A percentile compares a stretch with the other conserved stretches of the same genome.
These are phyloP conservation scores for Globisporangium paddicum DNA, from an alignment of 352 stramenopile species.

Conservation along the genomic window DNA sequence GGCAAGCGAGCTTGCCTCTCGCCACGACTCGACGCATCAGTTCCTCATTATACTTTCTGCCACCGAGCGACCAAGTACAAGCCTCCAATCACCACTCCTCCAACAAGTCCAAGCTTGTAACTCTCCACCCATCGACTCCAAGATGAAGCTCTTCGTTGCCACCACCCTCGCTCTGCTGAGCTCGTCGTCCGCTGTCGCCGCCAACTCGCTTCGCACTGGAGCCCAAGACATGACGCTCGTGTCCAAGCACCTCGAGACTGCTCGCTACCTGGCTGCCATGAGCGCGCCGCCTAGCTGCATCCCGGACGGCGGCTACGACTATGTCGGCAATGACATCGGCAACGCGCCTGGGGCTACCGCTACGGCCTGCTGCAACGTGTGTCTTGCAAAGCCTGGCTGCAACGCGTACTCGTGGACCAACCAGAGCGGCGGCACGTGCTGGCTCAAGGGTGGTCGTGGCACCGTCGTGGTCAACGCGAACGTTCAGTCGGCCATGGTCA, in stretches of 20 bases:
- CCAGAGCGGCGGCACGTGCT: constrained; percentile 45
- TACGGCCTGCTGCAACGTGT: constrained; percentile 23
- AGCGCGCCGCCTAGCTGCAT: constrained; percentile 4
- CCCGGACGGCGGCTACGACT: constrained; percentile 27
- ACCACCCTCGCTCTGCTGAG: not conserved
- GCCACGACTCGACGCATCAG: too few relatives aligned
- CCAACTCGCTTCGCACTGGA: not conserved
- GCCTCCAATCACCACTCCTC: too few relatives aligned
- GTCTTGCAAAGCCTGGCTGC: constrained; percentile 16
- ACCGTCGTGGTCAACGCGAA: constrained; percentile 16
- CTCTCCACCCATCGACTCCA: not conserved
- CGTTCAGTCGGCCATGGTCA: constrained; percentile 15
- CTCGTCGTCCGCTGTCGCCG: not conserved
- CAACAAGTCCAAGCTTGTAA: not conserved
- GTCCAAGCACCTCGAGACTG: not conserved
- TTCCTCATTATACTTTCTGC: too few relatives aligned
- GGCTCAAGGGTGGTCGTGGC: constrained; percentile 44
- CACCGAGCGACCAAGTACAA: too few relatives aligned
- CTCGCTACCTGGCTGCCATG: not conserved
- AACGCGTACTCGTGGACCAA: constrained; percentile 45
- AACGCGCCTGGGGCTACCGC: not conserved
- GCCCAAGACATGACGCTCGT: constrained; percentile 1
- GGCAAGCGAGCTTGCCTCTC: too few relatives aligned
- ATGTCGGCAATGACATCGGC: constrained; percentile 30
- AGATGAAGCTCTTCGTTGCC: not conserved